Evolutionary conservation across 2,329 filamentous ascomycete genomes (phyloP).

Genomic region (Lithohypha guttulata): DNA sequence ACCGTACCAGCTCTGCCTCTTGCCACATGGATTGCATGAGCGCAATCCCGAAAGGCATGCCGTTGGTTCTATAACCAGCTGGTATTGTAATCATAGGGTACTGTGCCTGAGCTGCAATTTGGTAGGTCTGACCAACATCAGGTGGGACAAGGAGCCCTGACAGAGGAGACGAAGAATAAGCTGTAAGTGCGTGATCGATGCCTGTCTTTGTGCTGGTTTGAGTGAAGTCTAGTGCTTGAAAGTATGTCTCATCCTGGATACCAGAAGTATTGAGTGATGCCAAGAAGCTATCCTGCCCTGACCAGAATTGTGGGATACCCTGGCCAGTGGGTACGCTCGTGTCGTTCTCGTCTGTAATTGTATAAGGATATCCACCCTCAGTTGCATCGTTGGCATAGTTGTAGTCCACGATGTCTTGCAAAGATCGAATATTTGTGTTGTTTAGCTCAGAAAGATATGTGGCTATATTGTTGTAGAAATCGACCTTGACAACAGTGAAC

Average conservation of each 20-base stretch:
- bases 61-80: slow-evolving; percentile 42
- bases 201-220: slow-evolving; percentile 51
- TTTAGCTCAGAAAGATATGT: slow-evolving; percentile 51
- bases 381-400: slow-evolving; percentile 53
- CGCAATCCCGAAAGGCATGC: slow-evolving; percentile 52
- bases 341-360: background rate
- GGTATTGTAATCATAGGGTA: slow-evolving; percentile 65
- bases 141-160: slow-evolving; percentile 58
- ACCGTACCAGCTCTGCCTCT: slow-evolving; percentile 48
- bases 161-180: slow-evolving; percentile 28
- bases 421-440: slow-evolving; percentile 48
- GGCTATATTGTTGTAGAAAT: slow-evolving; percentile 53
- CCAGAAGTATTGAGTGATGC: slow-evolving; percentile 53
- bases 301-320: slow-evolving; percentile 51
- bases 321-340: background rate
- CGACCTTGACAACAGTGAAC: slow-evolving; percentile 61
- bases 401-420: slow-evolving; percentile 56
- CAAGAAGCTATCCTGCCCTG: slow-evolving; percentile 61
- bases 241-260: slow-evolving; percentile 53
- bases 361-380: slow-evolving; percentile 51
- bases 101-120: slow-evolving; percentile 60
- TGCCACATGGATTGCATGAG: slow-evolving; percentile 52
- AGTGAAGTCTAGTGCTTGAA: slow-evolving; percentile 52
- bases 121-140: slow-evolving; percentile 55
- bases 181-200: slow-evolving; percentile 56